These are phyloP conservation scores for Leccinum aurantiacum DNA, from an alignment of 768 basidiomycete genomes.

Conservation along the genomic window DNA sequence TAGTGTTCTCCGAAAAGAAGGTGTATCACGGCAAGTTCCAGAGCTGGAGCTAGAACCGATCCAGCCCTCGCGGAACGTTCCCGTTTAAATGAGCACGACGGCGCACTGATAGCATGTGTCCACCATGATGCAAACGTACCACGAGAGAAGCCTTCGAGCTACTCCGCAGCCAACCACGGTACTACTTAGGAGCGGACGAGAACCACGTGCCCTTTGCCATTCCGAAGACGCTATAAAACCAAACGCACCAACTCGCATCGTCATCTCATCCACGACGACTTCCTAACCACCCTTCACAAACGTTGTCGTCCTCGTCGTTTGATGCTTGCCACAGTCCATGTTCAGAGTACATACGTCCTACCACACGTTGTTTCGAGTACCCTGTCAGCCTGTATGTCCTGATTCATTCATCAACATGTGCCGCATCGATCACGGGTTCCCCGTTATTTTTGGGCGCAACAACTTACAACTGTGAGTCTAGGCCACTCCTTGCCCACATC, in stretches of 20 bases:
- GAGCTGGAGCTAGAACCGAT: slow-evolving; percentile 55
- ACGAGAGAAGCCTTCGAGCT: slow-evolving; percentile 75
- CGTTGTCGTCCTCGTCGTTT: slow-evolving; percentile 78
- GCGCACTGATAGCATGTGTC: slow-evolving; percentile 78
- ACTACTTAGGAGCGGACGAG: slow-evolving; percentile 46
- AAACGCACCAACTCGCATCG: slow-evolving; percentile 67
- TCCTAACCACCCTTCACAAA: slow-evolving; percentile 70
- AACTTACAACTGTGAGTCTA: slow-evolving; percentile 29
- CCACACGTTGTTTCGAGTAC: slow-evolving; percentile 95
- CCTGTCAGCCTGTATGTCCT: slow-evolving; percentile 62
- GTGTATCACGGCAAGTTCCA: slow-evolving; percentile 67
- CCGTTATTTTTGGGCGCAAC: background rate
- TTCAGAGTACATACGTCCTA: slow-evolving; percentile 82
- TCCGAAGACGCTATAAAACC: slow-evolving; percentile 51
- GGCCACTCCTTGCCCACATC: slow-evolving; percentile 92
- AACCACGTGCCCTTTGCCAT: slow-evolving; percentile 93
- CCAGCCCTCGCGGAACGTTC: slow-evolving; percentile 59
- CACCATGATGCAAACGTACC: slow-evolving; percentile 86
- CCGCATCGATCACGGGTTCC: slow-evolving; percentile 9
- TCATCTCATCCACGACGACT: slow-evolving; percentile 75
- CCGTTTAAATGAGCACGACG: slow-evolving; percentile 90
- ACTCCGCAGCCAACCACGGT: slow-evolving; percentile 47
- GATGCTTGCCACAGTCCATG: slow-evolving; percentile 93
- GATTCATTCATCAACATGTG: slow-evolving; percentile 2
- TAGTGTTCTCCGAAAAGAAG: slow-evolving; percentile 79